Evolutionary conservation across 768 basidiomycete genomes (phyloP).

Genomic region (Sporobolomyces pararoseus): DNA sequence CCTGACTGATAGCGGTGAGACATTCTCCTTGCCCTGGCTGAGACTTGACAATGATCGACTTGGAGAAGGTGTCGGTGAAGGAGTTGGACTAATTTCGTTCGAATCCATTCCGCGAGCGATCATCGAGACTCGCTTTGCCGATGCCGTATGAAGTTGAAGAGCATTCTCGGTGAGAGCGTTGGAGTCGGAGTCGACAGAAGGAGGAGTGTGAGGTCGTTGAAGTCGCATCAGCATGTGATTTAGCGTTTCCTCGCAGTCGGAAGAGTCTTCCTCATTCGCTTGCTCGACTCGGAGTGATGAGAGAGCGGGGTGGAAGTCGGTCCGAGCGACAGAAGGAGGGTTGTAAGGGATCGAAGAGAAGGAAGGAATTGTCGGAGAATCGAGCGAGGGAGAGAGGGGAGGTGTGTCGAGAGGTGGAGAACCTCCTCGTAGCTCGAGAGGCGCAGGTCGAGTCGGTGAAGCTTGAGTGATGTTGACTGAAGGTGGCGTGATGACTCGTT

Average conservation of each 20-base stretch:
- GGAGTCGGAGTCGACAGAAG: neutral
- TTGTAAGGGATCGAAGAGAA: slow-evolving; percentile 11
- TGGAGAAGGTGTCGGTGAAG: neutral
- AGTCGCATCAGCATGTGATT: slow-evolving; percentile 37
- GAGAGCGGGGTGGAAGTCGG: slow-evolving; percentile 27
- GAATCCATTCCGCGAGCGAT: slow-evolving; percentile 26
- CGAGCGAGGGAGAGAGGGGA: slow-evolving; percentile 14
- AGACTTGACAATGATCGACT: slow-evolving; percentile 7
- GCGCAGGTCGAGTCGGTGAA: neutral
- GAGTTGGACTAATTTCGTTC: neutral
- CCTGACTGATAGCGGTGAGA: neutral
- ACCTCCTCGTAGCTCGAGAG: neutral
- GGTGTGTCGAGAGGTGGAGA: neutral
- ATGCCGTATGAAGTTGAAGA: slow-evolving; percentile 29
- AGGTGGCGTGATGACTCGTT: slow-evolving; percentile 8
- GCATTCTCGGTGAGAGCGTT: slow-evolving; percentile 19
- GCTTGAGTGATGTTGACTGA: neutral
- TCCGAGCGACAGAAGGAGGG: slow-evolving; percentile 15
- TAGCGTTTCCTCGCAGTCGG: slow-evolving; percentile 36
- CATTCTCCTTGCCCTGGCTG: slow-evolving; percentile 27
- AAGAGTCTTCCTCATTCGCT: slow-evolving; percentile 9
- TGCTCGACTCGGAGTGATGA: neutral
- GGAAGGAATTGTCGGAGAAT: slow-evolving; percentile 14
- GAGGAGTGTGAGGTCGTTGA: slow-evolving; percentile 38
- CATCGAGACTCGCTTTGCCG: slow-evolving; percentile 17